Evolutionary conservation across 2,329 filamentous ascomycete genomes (phyloP).

Genomic region (Ophiocordyceps camponoti-floridani): DNA sequence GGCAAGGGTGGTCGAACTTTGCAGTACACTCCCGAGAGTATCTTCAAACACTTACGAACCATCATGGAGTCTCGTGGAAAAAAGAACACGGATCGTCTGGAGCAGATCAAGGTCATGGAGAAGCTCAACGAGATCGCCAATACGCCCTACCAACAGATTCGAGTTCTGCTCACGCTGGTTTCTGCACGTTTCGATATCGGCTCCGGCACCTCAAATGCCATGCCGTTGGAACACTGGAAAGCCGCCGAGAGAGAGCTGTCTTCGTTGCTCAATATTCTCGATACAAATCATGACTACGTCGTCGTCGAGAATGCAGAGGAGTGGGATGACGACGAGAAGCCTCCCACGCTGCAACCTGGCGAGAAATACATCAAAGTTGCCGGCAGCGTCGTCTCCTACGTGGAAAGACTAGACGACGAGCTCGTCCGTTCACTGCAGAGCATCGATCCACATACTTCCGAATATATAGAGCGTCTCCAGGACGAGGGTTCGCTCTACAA

Average conservation of each 20-base stretch:
- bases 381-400: constrained; percentile 83
- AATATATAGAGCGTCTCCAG: constrained; percentile 89
- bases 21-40: constrained; percentile 90
- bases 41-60: constrained; percentile 85
- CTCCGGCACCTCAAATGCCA: constrained; percentile 57
- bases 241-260: constrained; percentile 74
- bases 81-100: constrained; percentile 91
- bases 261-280: constrained; percentile 59
- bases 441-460: constrained; percentile 95
- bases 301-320: constrained; percentile 88
- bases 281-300: constrained; percentile 61
- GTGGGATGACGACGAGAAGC: constrained; percentile 98
- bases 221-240: constrained; percentile 97
- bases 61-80: constrained; percentile 94
- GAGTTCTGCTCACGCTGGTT: constrained; percentile 78
- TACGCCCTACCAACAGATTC: constrained; percentile 85
- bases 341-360: constrained; percentile 51
- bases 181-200: constrained; percentile 90
- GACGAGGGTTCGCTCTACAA: constrained; percentile 87
- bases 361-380: constrained; percentile 80
- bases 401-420: constrained; percentile 92
- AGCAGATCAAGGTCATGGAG: constrained; percentile 97
- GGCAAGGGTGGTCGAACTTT: constrained; percentile 78
- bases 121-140: constrained; percentile 78
- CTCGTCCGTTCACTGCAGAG: constrained; percentile 91